Base-by-base conservation (phyloP, 805 yeast genomes). In the Kodamaea lidongshanica region DNA sequence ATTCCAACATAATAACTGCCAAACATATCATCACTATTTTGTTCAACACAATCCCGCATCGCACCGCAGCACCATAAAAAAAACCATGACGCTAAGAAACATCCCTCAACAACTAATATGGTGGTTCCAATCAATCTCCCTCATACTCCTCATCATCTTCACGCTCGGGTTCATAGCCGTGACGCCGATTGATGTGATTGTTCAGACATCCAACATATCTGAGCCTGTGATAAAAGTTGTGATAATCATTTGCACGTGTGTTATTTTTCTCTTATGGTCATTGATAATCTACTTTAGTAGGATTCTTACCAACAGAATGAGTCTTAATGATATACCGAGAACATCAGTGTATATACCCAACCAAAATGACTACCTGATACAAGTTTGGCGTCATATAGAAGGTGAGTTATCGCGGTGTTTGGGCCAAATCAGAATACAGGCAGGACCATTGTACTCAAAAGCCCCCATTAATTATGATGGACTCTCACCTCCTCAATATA, bases 161-260 rank as follows among this genome's bases (percentile, higher is more conserved):
- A 40, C 46, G 32, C 43, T 81, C 12, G 84, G 77, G 0, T 71
- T 87, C 33, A 61, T 77, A 16, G 62, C 83, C 2, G 82, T 81
- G 6, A 62, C 89, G 1, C 94, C 94, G 0, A 72, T 86, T 10
- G 96, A 89, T 54, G 75, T 86, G 17, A 75, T 87, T 37, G 61
- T 72, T 1, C 71, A 74, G 41, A 66, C 79, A 1, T 62, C 74
- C 3, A 61, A 62, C 6, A 57, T 74, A 4, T 72, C 73, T 37
- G 35, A 32, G 22, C 74, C 82, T 43, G 92, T 84, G 1, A 62
- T 84, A 50, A 85, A 87, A 50, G 74, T 89, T 3, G 79, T 88
- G 39, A 84, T 88, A 36, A 84, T 87, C 12, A 74, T 83, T 6
- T 72, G 77, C 25, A 85, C 81, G 5, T 67, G 83, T 44, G 84